These are phyloP conservation scores for Spirogloea muscicola DNA, from an alignment of 139 green algal genomes.

Conservation along the genomic window DNA sequence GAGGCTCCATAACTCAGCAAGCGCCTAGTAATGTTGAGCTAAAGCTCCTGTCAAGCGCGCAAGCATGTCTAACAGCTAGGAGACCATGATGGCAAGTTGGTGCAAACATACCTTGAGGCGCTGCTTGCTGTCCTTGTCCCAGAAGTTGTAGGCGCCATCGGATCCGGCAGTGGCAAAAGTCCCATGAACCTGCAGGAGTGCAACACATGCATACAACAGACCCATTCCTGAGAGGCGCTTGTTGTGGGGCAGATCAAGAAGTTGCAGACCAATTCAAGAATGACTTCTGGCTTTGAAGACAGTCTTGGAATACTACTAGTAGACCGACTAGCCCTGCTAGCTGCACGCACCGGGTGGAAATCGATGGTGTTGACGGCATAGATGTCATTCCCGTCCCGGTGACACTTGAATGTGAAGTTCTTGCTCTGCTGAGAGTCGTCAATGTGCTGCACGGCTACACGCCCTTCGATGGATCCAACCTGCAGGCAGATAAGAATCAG, in stretches of 20 bases:
- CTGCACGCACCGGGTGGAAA: slow-evolving; percentile 83
- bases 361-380: slow-evolving; percentile 91
- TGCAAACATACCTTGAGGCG: slow-evolving; percentile 75
- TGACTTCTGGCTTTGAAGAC: too few relatives aligned
- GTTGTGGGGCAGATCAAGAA: too few relatives aligned
- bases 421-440: slow-evolving; percentile 74
- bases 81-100: too few relatives aligned
- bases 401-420: slow-evolving; percentile 93
- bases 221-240: too few relatives aligned
- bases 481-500: slow-evolving; percentile 15
- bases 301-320: too few relatives aligned
- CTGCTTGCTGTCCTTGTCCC: slow-evolving; percentile 98
- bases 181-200: slow-evolving; percentile 52
- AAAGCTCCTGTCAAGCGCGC: too few relatives aligned
- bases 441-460: slow-evolving; percentile 95
- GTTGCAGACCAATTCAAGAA: too few relatives aligned
- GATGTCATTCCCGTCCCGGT: slow-evolving; percentile 81
- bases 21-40: too few relatives aligned
- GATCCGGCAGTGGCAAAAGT: slow-evolving; percentile 89
- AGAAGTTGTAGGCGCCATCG: slow-evolving; percentile 96
- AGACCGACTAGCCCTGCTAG: too few relatives aligned
- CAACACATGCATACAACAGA: too few relatives aligned
- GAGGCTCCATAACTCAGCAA: too few relatives aligned
- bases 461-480: slow-evolving; percentile 79
- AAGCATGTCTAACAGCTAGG: too few relatives aligned